Conservation (phyloP, 1,139 yeast species). For the Blastobotrys buckinghamii region DNA sequence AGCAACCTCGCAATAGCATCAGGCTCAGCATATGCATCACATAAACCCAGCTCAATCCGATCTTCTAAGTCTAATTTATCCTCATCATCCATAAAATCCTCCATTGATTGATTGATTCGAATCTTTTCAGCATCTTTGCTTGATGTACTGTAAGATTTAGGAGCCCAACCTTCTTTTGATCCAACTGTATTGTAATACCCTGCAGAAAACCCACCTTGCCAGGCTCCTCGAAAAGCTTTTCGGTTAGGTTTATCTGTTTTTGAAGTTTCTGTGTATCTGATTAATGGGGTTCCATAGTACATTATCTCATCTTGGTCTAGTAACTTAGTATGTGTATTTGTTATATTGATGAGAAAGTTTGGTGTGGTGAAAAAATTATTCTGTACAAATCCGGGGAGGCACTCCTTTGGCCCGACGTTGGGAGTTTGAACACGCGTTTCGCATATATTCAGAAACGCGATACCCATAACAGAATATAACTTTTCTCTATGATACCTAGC, state of each 20-base stretch:
- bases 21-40: constrained; percentile 1
- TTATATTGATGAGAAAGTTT: too few relatives aligned
- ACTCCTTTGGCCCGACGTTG: too few relatives aligned
- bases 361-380: neutral
- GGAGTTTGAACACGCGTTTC: too few relatives aligned
- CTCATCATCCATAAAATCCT: constrained; percentile 34
- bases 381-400: too few relatives aligned
- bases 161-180: constrained; percentile 34
- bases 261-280: neutral
- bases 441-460: too few relatives aligned
- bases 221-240: constrained; percentile 31
- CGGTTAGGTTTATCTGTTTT: neutral
- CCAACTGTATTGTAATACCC: constrained; percentile 34
- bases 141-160: constrained; percentile 24
- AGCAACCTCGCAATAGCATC: constrained; percentile 2
- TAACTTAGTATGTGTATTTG: too few relatives aligned
- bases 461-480: too few relatives aligned
- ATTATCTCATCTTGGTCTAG: too few relatives aligned
- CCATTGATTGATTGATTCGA: constrained; percentile 10
- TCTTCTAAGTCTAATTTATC: constrained; percentile 27
- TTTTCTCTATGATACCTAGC: too few relatives aligned
- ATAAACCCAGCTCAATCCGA: constrained; percentile 14
- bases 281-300: constrained; percentile 8
- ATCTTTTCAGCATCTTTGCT: constrained; percentile 10
- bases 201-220: constrained; percentile 34